Evolutionary conservation across 257 asterid species (phyloP).

Genomic region (Eustoma russellianum): DNA sequence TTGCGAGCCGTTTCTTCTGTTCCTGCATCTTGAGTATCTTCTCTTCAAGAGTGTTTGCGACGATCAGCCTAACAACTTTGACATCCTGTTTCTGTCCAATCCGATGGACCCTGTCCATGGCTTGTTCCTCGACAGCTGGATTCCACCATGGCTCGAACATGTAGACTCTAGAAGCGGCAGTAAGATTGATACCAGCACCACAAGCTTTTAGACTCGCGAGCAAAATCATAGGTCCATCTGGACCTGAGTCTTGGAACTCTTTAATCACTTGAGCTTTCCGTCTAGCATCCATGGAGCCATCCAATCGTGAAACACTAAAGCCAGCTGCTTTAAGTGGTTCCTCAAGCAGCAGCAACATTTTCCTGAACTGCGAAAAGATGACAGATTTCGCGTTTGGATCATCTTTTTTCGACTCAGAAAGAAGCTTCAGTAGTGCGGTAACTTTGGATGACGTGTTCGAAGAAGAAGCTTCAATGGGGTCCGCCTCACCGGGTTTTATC

Average conservation of each 20-base stretch:
- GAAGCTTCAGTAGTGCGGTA: slow-evolving; percentile 47
- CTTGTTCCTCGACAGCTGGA: slow-evolving; percentile 92
- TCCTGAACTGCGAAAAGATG: slow-evolving; percentile 72
- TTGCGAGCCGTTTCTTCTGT: slow-evolving; percentile 55
- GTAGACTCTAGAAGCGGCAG: slow-evolving; percentile 75
- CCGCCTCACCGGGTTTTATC: slow-evolving; percentile 30
- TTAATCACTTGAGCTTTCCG: slow-evolving; percentile 50
- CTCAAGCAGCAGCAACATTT: slow-evolving; percentile 65
- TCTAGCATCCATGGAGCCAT: slow-evolving; percentile 65
- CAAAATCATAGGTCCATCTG: slow-evolving; percentile 62
- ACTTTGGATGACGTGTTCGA: slow-evolving; percentile 53
- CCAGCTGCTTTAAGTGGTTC: slow-evolving; percentile 59
- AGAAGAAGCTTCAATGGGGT: not conserved
- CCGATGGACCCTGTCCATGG: slow-evolving; percentile 91
- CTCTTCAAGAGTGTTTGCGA: slow-evolving; percentile 65
- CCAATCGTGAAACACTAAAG: slow-evolving; percentile 55
- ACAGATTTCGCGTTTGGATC: slow-evolving; percentile 53
- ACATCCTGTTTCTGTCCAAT: slow-evolving; percentile 78
- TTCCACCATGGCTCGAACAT: slow-evolving; percentile 98
- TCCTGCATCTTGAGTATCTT: slow-evolving; percentile 68
- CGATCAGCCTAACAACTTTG: slow-evolving; percentile 69
- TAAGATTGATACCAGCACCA: slow-evolving; percentile 69
- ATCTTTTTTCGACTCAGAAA: slow-evolving; percentile 35
- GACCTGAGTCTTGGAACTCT: slow-evolving; percentile 45
- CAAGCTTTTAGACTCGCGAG: slow-evolving; percentile 86